Conservation (phyloP, 2,329 filamentous ascomycete species). For the Aureobasidium pullulans region DNA sequence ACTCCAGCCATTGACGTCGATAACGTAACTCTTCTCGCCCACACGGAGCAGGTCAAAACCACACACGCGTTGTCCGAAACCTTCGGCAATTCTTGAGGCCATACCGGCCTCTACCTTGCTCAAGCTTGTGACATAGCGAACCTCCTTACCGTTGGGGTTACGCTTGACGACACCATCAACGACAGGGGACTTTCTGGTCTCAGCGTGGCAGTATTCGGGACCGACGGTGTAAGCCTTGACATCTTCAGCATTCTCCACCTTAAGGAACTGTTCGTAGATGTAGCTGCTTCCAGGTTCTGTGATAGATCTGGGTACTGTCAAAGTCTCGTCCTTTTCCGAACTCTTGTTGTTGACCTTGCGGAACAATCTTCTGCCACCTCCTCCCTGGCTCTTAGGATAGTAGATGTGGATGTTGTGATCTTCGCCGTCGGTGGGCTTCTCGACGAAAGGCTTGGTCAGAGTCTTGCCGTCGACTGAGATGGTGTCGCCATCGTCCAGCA, state of each 20-base stretch:
- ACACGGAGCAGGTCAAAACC: slow-evolving; percentile 91
- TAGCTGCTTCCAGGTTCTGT: slow-evolving; percentile 77
- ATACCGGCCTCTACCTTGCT: slow-evolving; percentile 74
- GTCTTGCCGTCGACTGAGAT: slow-evolving; percentile 77
- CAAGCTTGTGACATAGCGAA: slow-evolving; percentile 86
- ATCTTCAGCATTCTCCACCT: slow-evolving; percentile 94
- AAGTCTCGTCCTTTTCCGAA: slow-evolving; percentile 78
- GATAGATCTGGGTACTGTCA: slow-evolving; percentile 71
- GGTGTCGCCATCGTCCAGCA: slow-evolving; percentile 85
- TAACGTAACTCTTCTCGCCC: slow-evolving; percentile 86
- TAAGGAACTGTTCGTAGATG: slow-evolving; percentile 94
- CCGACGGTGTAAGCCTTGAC: slow-evolving; percentile 98
- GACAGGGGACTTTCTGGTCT: slow-evolving; percentile 93
- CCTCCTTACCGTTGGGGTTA: slow-evolving; percentile 94
- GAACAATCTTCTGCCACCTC: slow-evolving; percentile 86
- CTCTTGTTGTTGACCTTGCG: slow-evolving; percentile 98
- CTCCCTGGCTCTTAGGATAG: slow-evolving; percentile 78
- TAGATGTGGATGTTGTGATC: slow-evolving; percentile 99
- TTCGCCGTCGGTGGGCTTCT: slow-evolving; percentile 96
- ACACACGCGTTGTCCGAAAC: slow-evolving; percentile 91
- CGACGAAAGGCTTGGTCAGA: slow-evolving; percentile 89
- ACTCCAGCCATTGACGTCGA: slow-evolving; percentile 98
- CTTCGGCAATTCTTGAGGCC: slow-evolving; percentile 80
- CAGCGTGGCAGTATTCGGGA: slow-evolving; percentile 85
- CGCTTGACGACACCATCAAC: slow-evolving; percentile 92